Percentiles rank a stretch among this genome's conserved stretches.
Conservation (phyloP, 225 moss, liverwort and hornwort species). For the Marchantia paleacea region DNA sequence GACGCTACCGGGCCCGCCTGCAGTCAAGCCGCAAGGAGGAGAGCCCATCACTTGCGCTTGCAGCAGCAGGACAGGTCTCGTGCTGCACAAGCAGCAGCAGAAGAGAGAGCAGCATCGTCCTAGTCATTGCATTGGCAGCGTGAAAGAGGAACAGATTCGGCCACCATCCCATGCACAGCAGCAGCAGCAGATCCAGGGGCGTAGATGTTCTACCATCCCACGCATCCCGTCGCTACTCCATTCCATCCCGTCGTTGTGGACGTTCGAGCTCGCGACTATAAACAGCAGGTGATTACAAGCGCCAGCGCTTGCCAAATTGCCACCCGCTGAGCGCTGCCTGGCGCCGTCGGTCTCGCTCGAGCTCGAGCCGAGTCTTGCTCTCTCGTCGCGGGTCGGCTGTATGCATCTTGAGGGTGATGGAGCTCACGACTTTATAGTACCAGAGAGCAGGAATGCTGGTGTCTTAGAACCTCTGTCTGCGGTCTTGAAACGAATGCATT, state of each 20-base stretch:
- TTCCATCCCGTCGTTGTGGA: not conserved
- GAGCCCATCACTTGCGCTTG: not conserved
- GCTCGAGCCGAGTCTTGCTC: not conserved
- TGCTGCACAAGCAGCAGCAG: not conserved
- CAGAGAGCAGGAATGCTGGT: constrained; percentile 16
- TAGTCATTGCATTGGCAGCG: not conserved
- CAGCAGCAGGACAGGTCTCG: not conserved
- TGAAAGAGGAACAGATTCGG: constrained; percentile 2
- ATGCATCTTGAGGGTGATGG: constrained; percentile 17
- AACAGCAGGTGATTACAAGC: not conserved
- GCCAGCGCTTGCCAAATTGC: not conserved
- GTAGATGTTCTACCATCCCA: not conserved
- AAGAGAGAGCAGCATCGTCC: not conserved
- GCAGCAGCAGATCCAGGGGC: too few species aligned
- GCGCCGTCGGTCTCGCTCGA: too few species aligned
- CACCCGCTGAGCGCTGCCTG: too few species aligned
- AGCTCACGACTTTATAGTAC: not conserved
- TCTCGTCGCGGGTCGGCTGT: not conserved
- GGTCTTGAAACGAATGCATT: constrained; percentile 25
- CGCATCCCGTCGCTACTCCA: not conserved
- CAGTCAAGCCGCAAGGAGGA: not conserved
- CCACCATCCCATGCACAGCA: not conserved
- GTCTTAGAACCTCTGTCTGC: constrained; percentile 16
- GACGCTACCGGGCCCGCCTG: not conserved
- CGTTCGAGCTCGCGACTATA: not conserved